Percentiles rank a stretch among this genome's conserved stretches.
Evolutionary conservation across 768 basidiomycete species (phyloP).

Genomic region (Tylopilus subfusipes): DNA sequence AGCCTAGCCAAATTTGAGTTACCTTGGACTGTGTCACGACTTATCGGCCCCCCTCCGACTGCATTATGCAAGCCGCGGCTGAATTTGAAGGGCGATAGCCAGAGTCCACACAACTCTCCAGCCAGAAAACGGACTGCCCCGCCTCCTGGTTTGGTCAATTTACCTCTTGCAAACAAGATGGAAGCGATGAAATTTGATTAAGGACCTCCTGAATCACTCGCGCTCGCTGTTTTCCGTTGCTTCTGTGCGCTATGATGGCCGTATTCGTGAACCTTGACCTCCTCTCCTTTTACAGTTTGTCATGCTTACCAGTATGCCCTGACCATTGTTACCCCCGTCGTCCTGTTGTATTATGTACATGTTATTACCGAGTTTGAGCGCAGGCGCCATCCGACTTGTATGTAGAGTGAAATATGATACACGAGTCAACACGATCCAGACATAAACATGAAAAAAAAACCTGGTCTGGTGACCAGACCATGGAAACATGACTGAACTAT

Average conservation of each 20-base stretch:
- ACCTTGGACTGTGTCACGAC: conserved; percentile 75
- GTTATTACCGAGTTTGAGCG: conserved; percentile 6
- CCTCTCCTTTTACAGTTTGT: neutral
- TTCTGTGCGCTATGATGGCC: conserved; percentile 5
- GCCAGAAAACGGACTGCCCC: conserved; percentile 20
- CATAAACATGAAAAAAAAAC: conserved; percentile 2
- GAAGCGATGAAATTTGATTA: conserved; percentile 44
- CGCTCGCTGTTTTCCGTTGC: neutral
- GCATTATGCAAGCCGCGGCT: conserved; percentile 45
- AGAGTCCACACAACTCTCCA: conserved; percentile 24
- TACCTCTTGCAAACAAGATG: conserved; percentile 42
- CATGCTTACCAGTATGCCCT: conserved; percentile 17
- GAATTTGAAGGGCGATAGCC: conserved; percentile 16
- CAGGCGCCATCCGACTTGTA: conserved; percentile 11
- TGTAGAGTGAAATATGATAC: conserved; percentile 13
- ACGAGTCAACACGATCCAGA: neutral
- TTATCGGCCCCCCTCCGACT: conserved; percentile 76
- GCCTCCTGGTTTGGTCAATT: conserved; percentile 15
- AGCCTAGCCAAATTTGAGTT: conserved; percentile 66
- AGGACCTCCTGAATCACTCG: neutral
- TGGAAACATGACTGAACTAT: conserved; percentile 9
- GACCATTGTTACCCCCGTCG: neutral
- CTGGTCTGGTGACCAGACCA: neutral
- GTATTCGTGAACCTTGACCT: conserved; percentile 8
- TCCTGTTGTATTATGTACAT: conserved; percentile 23